Conservation (phyloP, 805 yeast genomes). For the Candida dajiaensis region DNA sequence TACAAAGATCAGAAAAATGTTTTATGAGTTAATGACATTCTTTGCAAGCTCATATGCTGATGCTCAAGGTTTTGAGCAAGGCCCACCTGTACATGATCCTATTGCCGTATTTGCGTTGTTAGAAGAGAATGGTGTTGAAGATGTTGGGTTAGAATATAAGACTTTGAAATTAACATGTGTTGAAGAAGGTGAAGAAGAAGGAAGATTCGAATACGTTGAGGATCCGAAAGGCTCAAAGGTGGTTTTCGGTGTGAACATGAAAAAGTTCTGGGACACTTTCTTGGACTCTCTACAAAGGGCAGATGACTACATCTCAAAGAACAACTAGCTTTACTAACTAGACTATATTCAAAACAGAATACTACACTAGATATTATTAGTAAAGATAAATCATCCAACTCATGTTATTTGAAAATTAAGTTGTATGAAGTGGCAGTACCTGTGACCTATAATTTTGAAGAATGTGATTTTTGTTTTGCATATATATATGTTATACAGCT, state of each 20-base stretch:
- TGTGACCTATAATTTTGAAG: too few relatives aligned
- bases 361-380: too few relatives aligned
- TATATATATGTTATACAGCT: too few relatives aligned
- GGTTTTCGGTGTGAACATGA: constrained; percentile 33
- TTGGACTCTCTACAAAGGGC: constrained; percentile 32
- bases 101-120: constrained; percentile 58
- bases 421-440: too few relatives aligned
- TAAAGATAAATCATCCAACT: too few relatives aligned
- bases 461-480: too few relatives aligned
- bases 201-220: constrained; percentile 12
- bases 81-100: constrained; percentile 83
- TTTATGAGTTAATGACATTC: constrained; percentile 46
- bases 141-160: constrained; percentile 14
- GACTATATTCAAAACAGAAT: neutral
- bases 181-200: constrained; percentile 25
- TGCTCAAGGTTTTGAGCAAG: constrained; percentile 38
- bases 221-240: constrained; percentile 32
- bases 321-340: neutral
- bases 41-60: constrained; percentile 41
- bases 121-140: constrained; percentile 23
- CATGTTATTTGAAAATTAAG: too few relatives aligned
- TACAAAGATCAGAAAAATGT: constrained; percentile 45
- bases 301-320: constrained; percentile 19
- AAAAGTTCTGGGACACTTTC: constrained; percentile 41
- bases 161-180: constrained; percentile 10